Evolutionary conservation across 257 asterid species (phyloP), one percentile per base, ranked within the genome.

Genomic region (Solanum lycopersicoides): DNA sequence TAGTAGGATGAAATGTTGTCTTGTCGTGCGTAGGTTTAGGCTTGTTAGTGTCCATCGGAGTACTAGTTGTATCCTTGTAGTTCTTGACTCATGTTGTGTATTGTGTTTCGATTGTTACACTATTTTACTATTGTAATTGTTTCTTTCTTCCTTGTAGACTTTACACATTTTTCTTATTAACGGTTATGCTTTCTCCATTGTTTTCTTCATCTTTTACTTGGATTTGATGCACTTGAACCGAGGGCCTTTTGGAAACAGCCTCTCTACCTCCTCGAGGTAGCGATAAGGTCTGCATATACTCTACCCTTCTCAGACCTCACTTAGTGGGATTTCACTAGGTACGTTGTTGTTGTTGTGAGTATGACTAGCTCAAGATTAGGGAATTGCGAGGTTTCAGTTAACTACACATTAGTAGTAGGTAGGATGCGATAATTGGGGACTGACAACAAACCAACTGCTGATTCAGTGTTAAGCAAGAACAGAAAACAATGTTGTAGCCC

Each of bases 381-480:
- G 73, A 30, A 15, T 35, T 72, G 80, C 86, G 68, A 53, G 86
- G 86, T 66, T 85, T 69, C 50, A 28, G 42, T 28, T 82, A 79
- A 47, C 28, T 79, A 82, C 44, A 47, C 45, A 9, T 72, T 83
- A 65, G 72, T 44, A 56, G 86, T 59, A 80, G 68, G 87, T 59
- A 80, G 53, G 60, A 88, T 44, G 77, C 20, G 25, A 7, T 35
- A 83, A 15, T 69, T 41, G 84, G 84, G 74, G 66, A 65, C 69
- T 60, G 25, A 50, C 34, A 44, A 32, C 15, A 71, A 45, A 71
- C 53, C 87, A 83, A 63, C 90, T 66, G 18, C 83, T 53, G 86
- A 83, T 69, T 79, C 35, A 63, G 84, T 45, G 89, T 73, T 77
- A 74, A 65, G 87, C 82, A 56, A 59, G 83, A 84, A 88, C 84